These are phyloP conservation scores for Lachnellula subtilissima DNA, from an alignment of 2,329 filamentous ascomycete species.

Conservation along the genomic window DNA sequence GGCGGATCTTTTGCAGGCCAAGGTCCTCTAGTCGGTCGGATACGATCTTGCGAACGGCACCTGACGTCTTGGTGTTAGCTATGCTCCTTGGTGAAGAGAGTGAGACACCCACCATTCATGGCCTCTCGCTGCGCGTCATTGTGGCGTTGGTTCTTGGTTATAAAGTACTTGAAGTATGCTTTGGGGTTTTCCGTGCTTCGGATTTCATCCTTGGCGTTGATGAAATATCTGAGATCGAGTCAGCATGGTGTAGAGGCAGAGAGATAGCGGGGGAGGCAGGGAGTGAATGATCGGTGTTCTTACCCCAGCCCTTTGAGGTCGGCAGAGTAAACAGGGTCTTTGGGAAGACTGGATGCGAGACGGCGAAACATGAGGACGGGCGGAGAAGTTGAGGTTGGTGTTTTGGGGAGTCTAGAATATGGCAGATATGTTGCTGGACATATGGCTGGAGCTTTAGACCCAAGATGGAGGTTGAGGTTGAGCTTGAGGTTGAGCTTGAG, in stretches of 20 bases:
- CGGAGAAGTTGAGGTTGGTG: background rate
- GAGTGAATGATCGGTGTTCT: slow-evolving; percentile 18
- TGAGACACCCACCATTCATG: slow-evolving; percentile 59
- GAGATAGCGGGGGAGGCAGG: background rate
- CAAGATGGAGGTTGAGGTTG: too few relatives aligned
- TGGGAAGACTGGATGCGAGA: slow-evolving; percentile 61
- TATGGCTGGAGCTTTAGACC: too few relatives aligned
- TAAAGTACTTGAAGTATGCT: slow-evolving; percentile 68
- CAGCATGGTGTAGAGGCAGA: slow-evolving; percentile 7
- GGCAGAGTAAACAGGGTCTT: slow-evolving; percentile 60
- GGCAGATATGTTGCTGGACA: background rate
- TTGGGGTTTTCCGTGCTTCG: slow-evolving; percentile 63
- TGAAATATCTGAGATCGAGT: slow-evolving; percentile 58
- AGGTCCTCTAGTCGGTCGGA: slow-evolving; percentile 55
- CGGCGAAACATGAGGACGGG: slow-evolving; percentile 66
- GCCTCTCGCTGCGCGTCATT: slow-evolving; percentile 71
- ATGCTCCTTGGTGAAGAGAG: background rate
- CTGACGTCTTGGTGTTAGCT: slow-evolving; percentile 38
- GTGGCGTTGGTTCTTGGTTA: slow-evolving; percentile 68
- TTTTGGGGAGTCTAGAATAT: too few relatives aligned
- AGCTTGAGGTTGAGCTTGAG: too few relatives aligned
- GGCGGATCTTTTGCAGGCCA: slow-evolving; percentile 53
- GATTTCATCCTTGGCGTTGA: slow-evolving; percentile 72
- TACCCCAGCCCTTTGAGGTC: slow-evolving; percentile 71
- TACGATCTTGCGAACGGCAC: slow-evolving; percentile 57